Evolutionary conservation across 108 stramenopile species (phyloP), one percentile per base, ranked within the genome.

Genomic region (Pseudonitzschia pungens): DNA sequence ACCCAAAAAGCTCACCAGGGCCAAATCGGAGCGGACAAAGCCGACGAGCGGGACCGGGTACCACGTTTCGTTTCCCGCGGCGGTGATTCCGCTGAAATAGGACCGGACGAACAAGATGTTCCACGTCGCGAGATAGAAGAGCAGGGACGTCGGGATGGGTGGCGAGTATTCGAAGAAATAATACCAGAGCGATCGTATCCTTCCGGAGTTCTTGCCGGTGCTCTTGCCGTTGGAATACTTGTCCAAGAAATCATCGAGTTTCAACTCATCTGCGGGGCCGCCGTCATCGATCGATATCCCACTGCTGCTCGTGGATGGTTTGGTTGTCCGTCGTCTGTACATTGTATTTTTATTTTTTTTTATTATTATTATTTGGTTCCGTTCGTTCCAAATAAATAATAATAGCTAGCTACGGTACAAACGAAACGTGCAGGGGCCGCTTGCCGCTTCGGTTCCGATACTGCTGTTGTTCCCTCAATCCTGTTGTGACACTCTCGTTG

Each of bases 41-140:
- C 60, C 60, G 40, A 62, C 40, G n/a, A 62, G 32, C 15, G 60
- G 60, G n/a, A 62, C 60, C 18, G 60, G 60, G 29, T 62, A 62
- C 60, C 60, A 62, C 11, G 60, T 62, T 1, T 62, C 60, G 0
- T 62, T 62, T 18, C 60, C 60, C 32, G 60, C 60, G 5, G 60
- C 60, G 14, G 60, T 62, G 32, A 62, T 62, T 62, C 60, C 60
- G 29, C 32, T 28, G 9, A 8, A 9, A 20, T 62, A 62, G 32
- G 60, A 62, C 16, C 60, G 60, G 32, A 33, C 20, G 14, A 62
- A 40, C 22, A 62, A 40, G 32, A 62, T 20, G 12, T 6, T 7
- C 32, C 60, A 62, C 15, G 29, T 11, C n/a, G 29, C 29, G 20
- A n/a, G 18, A 33, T 40, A 62, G 29, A 33, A 10, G 36, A 8